Evolutionary conservation across 768 basidiomycete species (phyloP).

Genomic region (Lentinula sp.): DNA sequence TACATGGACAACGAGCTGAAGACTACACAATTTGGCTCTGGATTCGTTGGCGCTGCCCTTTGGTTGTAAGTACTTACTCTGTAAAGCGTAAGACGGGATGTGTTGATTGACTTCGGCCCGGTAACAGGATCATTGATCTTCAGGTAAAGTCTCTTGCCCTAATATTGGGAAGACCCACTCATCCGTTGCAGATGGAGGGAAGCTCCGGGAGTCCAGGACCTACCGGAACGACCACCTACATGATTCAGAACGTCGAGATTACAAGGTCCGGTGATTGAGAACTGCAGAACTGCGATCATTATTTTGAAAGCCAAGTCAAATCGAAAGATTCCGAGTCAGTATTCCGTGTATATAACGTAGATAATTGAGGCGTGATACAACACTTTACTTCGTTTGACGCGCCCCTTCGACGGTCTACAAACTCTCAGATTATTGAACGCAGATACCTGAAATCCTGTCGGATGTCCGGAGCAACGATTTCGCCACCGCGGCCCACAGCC

Average conservation of each 20-base stretch:
- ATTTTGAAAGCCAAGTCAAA: too few relatives aligned
- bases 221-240: slow-evolving; percentile 33
- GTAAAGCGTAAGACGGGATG: background rate
- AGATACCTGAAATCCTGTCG: too few relatives aligned
- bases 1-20: slow-evolving; percentile 31
- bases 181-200: slow-evolving; percentile 33
- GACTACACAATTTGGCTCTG: slow-evolving; percentile 32
- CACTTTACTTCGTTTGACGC: too few relatives aligned
- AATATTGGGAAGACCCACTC: background rate
- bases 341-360: too few relatives aligned
- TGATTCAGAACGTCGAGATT: slow-evolving; percentile 33
- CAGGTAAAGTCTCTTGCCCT: slow-evolving; percentile 21
- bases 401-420: too few relatives aligned
- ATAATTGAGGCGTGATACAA: too few relatives aligned
- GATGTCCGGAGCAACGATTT: background rate
- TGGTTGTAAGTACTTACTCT: slow-evolving; percentile 29
- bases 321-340: background rate
- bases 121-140: slow-evolving; percentile 32
- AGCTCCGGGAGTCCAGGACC: slow-evolving; percentile 39
- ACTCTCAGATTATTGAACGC: too few relatives aligned
- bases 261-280: slow-evolving; percentile 27
- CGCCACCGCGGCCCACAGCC: background rate
- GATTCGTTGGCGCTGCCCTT: slow-evolving; percentile 33
- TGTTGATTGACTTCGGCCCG: background rate
- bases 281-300: background rate